Evolutionary conservation across 2,329 filamentous ascomycete species (phyloP), one percentile per base, ranked within the genome.

Genomic region (Penicillium hordei): DNA sequence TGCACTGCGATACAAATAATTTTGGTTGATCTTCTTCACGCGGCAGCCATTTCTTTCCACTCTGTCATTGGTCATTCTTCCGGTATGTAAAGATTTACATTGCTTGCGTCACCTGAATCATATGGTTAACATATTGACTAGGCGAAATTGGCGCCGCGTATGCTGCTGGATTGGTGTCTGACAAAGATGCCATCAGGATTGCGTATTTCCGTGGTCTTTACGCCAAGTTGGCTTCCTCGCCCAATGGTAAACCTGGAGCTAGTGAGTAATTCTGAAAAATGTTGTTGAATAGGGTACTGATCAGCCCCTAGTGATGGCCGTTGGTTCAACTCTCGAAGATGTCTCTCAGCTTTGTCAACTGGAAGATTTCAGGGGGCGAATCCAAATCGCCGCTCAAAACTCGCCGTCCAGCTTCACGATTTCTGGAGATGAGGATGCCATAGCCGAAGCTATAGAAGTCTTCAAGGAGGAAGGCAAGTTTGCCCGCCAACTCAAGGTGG

Each of bases 61-160:
- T 42, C 54, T 17, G 65, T 66, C 2, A 53, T 65, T 15, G 66
- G 66, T 8, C 65, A 68, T 25, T 63, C 60, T 0, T 61, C 57
- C 13, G 66, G 66, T n/a, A 27, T 27, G 25, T 27, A 27, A 27
- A 27, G 25, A 4, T 27, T 6, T 27, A 27, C 25, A 27, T 27
- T 27, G 25, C 25, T 27, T 27, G 25, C 25, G 25, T 27, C 25
- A 27, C 25, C 6, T 27, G 25, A 27, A 27, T 27, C 4, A 27
- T 27, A 27, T 27, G 25, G 25, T 27, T 27, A 27, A 27, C 25
- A 27, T 27, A 27, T 27, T 27, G 25, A 27, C 25, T 27, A 27
- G 25, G 25, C 6, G 64, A 68, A 31, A 63, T 66, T 23, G 64
- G 49, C 7, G 64, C 64, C 2, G 64, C 65, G 7, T 67, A 59